A percentile compares a stretch with the other conserved stretches of the same genome.
These are phyloP conservation scores for Microcos paniculata DNA, from an alignment of 345 rosid species.

Conservation along the genomic window DNA sequence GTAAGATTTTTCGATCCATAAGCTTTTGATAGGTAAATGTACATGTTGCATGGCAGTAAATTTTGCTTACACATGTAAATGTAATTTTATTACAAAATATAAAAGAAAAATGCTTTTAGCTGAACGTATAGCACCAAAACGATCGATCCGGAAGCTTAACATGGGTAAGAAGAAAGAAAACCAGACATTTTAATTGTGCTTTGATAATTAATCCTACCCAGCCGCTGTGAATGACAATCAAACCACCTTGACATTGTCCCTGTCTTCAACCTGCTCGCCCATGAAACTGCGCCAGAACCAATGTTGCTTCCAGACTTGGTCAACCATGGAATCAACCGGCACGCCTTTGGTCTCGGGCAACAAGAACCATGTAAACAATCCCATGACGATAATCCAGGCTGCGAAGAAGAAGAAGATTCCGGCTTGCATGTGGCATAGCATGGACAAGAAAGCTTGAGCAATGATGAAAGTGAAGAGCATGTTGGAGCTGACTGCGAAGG, in stretches of 20 bases:
- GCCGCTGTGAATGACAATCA: neutral
- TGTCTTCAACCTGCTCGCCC: constrained; percentile 22
- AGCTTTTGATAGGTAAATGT: no score
- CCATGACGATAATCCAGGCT: constrained; percentile 43
- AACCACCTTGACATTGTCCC: constrained; percentile 4
- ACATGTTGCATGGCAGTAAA: no score
- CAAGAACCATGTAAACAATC: constrained; percentile 32
- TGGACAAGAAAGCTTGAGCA: constrained; percentile 46
- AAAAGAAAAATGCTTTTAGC: no score
- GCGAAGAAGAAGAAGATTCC: constrained; percentile 59
- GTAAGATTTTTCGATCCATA: no score
- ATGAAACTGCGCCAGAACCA: constrained; percentile 50
- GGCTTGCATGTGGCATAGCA: constrained; percentile 51
- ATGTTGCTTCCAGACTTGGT: constrained; percentile 45
- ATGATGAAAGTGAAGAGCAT: constrained; percentile 54
- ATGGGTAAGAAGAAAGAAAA: no score
- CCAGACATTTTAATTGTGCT: neutral
- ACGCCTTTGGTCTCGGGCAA: constrained; percentile 53
- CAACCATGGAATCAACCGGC: constrained; percentile 41
- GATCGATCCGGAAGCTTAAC: no score
- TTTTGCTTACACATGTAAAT: no score
- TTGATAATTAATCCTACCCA: neutral
- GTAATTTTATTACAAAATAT: no score
- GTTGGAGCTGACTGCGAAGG: constrained; percentile 43
- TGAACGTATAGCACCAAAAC: no score